Evolutionary conservation across 345 rosid species (phyloP).

Genomic region (Moringa oleifera): DNA sequence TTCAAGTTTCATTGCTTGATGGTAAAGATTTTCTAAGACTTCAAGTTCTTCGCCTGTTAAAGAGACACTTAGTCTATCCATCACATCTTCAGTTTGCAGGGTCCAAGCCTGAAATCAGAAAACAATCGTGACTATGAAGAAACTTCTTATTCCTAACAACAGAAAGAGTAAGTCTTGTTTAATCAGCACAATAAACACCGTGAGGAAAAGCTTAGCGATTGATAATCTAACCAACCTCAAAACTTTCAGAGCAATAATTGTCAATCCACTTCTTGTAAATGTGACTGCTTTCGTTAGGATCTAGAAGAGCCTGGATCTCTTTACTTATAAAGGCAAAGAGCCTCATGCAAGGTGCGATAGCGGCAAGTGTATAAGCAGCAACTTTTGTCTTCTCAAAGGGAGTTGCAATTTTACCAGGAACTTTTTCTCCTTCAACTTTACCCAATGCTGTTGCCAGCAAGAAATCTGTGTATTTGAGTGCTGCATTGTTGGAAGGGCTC

Average conservation of each 20-base stretch:
- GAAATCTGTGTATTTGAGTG: conserved; percentile 39
- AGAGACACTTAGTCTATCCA: conserved; percentile 46
- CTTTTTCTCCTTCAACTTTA: conserved; percentile 42
- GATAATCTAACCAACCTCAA: conserved; percentile 31
- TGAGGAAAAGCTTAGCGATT: conserved; percentile 8
- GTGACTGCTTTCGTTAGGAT: conserved; percentile 33
- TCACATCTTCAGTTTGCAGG: conserved; percentile 43
- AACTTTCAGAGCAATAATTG: conserved; percentile 32
- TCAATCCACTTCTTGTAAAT: conserved; percentile 55
- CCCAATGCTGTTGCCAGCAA: conserved; percentile 49
- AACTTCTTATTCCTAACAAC: conserved; percentile 4
- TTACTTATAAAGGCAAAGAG: conserved; percentile 36
- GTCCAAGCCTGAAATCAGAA: conserved; percentile 36
- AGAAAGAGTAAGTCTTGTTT: conserved; percentile 2
- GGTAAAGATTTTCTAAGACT: conserved; percentile 43
- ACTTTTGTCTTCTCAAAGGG: conserved; percentile 55
- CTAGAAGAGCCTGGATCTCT: conserved; percentile 36
- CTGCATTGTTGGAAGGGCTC: conserved; percentile 19
- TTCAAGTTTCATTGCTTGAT: conserved; percentile 45
- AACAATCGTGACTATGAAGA: conserved; percentile 1
- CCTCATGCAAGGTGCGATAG: conserved; percentile 50
- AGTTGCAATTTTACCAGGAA: conserved; percentile 45
- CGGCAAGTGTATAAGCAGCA: conserved; percentile 53
- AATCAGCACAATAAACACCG: conserved; percentile 8
- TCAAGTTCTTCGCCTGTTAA: conserved; percentile 56